Evolutionary conservation across 2,329 filamentous ascomycete genomes (phyloP).

Genomic region (Colletotrichum spinosum): DNA sequence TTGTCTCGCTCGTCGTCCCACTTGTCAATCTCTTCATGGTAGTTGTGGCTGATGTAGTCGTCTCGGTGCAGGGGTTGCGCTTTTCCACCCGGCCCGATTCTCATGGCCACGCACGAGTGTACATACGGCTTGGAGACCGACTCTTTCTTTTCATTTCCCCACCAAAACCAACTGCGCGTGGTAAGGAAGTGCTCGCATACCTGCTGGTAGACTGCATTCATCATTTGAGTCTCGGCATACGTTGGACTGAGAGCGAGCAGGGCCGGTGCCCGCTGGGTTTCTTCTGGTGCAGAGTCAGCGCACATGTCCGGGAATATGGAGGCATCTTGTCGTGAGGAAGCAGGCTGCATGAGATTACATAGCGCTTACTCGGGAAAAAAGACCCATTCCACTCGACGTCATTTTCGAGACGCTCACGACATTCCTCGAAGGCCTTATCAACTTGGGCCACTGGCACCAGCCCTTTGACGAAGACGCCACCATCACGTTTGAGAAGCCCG

Average conservation of each 20-base stretch:
- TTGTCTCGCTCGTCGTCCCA: conserved; percentile 31
- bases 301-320: neutral
- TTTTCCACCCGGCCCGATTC: conserved; percentile 41
- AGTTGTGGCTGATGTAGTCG: conserved; percentile 42
- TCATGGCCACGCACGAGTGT: conserved; percentile 26
- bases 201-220: conserved; percentile 28
- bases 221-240: conserved; percentile 29
- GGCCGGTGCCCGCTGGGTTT: conserved; percentile 32
- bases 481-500: conserved; percentile 30
- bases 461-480: conserved; percentile 24
- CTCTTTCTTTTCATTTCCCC: conserved; percentile 26
- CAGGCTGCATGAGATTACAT: neutral
- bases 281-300: conserved; percentile 8
- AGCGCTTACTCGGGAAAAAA: conserved; percentile 26
- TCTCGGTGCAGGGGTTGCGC: conserved; percentile 46
- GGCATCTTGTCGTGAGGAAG: neutral
- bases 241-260: conserved; percentile 28
- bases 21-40: conserved; percentile 36
- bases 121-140: conserved; percentile 31
- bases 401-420: conserved; percentile 26
- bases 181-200: conserved; percentile 30
- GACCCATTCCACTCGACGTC: conserved; percentile 32
- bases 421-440: conserved; percentile 22
- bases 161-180: conserved; percentile 28
- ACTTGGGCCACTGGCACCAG: conserved; percentile 16